phyloP scores from a whole-genome alignment of 129 eudicot genomes.

The Arctium lappa region DNA sequence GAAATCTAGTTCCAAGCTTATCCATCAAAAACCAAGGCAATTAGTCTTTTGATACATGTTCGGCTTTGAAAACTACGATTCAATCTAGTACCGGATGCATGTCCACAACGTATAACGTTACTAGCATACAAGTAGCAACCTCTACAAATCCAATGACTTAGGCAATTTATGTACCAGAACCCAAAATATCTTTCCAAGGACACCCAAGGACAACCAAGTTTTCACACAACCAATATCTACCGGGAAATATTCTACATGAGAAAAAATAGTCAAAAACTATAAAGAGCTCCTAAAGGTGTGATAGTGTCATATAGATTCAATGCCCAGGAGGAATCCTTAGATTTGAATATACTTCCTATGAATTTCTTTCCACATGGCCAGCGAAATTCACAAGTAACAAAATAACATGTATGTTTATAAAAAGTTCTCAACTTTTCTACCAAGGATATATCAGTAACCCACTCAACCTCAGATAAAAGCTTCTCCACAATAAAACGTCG shows the following conservation, averaged over 20 bases:
- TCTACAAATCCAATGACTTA: not conserved
- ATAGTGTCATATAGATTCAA: not conserved
- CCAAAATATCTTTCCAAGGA: not conserved
- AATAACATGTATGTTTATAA: not conserved
- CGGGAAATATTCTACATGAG: not conserved
- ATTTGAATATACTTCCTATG: not conserved
- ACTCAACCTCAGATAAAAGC: conserved; percentile 2
- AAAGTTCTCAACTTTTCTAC: not conserved
- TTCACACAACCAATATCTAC: not conserved
- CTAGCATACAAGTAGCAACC: not conserved
- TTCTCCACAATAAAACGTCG: not conserved
- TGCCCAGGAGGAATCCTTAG: not conserved
- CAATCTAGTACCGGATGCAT: not conserved
- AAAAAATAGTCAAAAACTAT: not conserved
- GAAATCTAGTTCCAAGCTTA: not conserved
- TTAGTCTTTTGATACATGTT: not conserved
- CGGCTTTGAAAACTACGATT: not conserved
- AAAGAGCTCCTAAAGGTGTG: not conserved
- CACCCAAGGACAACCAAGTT: conserved; percentile 1
- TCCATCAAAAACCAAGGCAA: not conserved
- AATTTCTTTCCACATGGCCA: not conserved
- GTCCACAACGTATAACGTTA: not conserved
- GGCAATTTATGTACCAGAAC: not conserved
- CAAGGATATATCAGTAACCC: not conserved
- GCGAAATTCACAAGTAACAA: not conserved